Evolutionary conservation across 441 rosid species (phyloP), one percentile per base, ranked within the genome.

Genomic region (Manihot esculenta): DNA sequence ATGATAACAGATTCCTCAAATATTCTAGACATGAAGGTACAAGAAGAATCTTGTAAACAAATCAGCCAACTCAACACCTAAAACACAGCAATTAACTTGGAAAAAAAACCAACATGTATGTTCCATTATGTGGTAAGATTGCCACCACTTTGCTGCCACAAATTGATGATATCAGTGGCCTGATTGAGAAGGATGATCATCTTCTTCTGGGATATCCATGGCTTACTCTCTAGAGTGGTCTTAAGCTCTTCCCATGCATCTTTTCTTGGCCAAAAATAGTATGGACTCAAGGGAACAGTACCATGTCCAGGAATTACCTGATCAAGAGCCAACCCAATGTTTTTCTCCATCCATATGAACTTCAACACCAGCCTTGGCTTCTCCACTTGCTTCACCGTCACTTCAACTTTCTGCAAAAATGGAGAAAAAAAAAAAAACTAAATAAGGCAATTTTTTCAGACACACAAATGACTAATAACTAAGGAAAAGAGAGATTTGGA

Each of bases 241-340:
- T 89, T 92, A n/a, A 94, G 97, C 84, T 94, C 99, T 79, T 94
- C 97, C 99, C 99, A 94, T 0, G 95, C 97, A 79, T 94, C 97
- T 77, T 91, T 94, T 72, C 96, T 90, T 0, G 97, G 97, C 97
- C 97, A 94, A 66, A 94, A 94, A 78, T 85, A 94, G 78, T 92
- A 94, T 13, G 96, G 95, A 70, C 97, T 91, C 63, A 94, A 77
- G 7, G 97, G 98, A 53, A 88, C 79, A 12, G 97, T 76, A 5
- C 98, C 96, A 68, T 91, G 89, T 23, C 97, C 96, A 2, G 96
- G 91, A 50, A 94, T 86, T 78, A 79, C 76, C 76, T 94, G 96
- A 84, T 94, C 95, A 61, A 92, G 84, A 15, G 84, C 95, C 69
- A 94, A 74, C 66, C 97, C 99, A 5, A 94, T 90, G 88, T 90